Evolutionary conservation across 257 asterid species (phyloP).

Genomic region (Ocimum tenuiflorum): DNA sequence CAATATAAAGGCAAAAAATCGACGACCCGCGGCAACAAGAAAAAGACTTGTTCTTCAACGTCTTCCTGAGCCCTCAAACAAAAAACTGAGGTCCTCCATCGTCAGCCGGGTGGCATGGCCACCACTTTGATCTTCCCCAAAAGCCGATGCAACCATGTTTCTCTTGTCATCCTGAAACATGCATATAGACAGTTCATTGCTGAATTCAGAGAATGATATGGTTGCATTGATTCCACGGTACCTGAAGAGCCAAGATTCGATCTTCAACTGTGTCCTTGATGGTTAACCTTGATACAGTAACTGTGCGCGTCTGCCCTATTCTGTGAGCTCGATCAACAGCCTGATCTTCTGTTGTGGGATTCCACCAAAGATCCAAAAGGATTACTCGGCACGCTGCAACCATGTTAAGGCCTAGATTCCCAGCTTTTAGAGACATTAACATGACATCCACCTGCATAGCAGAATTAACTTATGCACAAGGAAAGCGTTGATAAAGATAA

Average conservation of each 20-base stretch:
- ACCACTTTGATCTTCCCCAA: conserved; percentile 87
- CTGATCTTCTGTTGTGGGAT: conserved; percentile 98
- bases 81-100: conserved; percentile 64
- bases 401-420: conserved; percentile 96
- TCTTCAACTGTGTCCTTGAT: conserved; percentile 89
- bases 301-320: conserved; percentile 93
- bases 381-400: conserved; percentile 96
- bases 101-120: conserved; percentile 56
- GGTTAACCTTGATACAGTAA: conserved; percentile 83
- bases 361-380: conserved; percentile 99
- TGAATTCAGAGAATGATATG: background rate
- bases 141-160: conserved; percentile 96
- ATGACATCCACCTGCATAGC: conserved; percentile 83
- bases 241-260: conserved; percentile 95
- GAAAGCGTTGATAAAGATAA: background rate
- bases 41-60: conserved; percentile 13
- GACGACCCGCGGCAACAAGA: background rate
- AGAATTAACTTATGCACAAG: background rate
- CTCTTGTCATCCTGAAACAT: conserved; percentile 82
- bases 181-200: background rate
- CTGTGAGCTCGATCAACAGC: conserved; percentile 98
- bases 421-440: conserved; percentile 98
- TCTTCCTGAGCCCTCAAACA: conserved; percentile 43
- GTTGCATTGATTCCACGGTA: conserved; percentile 4
- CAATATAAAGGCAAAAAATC: background rate